Evolutionary conservation across 768 basidiomycete genomes (phyloP).

Genomic region (Rhodotorula paludigena): DNA sequence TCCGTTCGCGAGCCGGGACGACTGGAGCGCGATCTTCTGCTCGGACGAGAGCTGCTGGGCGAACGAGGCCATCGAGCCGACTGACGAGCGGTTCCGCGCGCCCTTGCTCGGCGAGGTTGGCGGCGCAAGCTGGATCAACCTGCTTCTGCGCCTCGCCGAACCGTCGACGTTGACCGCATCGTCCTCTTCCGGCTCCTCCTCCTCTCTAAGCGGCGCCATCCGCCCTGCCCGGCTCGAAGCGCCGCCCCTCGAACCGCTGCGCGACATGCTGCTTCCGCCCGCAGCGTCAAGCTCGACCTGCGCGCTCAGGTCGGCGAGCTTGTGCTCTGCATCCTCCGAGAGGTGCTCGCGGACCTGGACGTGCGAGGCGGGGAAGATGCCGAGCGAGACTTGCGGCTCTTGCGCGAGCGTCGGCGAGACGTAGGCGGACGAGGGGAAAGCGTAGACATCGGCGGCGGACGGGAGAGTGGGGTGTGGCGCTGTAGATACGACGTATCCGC

Average conservation of each 20-base stretch:
- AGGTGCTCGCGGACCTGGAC: conserved; percentile 42
- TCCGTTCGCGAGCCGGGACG: not conserved
- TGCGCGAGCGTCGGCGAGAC: conserved; percentile 3
- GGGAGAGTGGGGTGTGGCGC: conserved; percentile 19
- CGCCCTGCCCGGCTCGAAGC: conserved; percentile 4
- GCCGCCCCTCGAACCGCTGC: conserved; percentile 1
- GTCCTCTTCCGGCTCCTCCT: conserved; percentile 43
- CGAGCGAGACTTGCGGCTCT: conserved; percentile 41
- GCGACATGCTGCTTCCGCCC: not conserved
- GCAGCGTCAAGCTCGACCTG: not conserved
- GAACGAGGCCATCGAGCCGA: conserved; percentile 25
- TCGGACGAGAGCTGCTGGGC: conserved; percentile 12
- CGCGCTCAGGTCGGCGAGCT: conserved; percentile 11
- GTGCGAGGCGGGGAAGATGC: conserved; percentile 44
- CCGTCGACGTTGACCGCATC: conserved; percentile 1
- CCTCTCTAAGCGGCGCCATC: conserved; percentile 42
- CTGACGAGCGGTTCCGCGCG: conserved; percentile 19
- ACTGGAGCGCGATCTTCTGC: conserved; percentile 3
- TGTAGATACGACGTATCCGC: conserved; percentile 64
- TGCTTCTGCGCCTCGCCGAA: not conserved
- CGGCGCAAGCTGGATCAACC: conserved; percentile 1
- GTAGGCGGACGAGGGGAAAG: conserved; percentile 54
- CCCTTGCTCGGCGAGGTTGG: conserved; percentile 6
- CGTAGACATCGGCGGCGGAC: conserved; percentile 48
- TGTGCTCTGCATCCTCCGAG: conserved; percentile 35